These are phyloP conservation scores for Penicillium sumatraense DNA, from an alignment of 2,329 filamentous ascomycete species.

Conservation along the genomic window DNA sequence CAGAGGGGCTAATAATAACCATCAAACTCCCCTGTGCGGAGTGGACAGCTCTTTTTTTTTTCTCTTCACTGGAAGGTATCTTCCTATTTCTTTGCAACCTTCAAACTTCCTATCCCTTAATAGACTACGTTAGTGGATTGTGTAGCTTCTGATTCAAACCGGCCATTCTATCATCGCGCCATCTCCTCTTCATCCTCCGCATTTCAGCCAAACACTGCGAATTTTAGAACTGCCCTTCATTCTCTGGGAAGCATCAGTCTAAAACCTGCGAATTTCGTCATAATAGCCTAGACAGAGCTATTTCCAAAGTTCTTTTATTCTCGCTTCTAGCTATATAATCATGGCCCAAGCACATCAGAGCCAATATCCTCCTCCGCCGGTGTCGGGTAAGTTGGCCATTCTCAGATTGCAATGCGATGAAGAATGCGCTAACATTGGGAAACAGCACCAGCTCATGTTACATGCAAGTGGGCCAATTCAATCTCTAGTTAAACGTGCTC, in stretches of 20 bases:
- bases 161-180: no score
- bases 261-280: no score
- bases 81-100: background rate
- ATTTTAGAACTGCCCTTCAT: no score
- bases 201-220: no score
- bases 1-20: conserved; percentile 17
- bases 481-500: no score
- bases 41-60: conserved; percentile 7
- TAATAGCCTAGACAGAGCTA: no score
- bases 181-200: no score
- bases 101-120: background rate
- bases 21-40: conserved; percentile 13
- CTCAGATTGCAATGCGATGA: background rate
- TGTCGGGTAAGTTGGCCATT: conserved; percentile 18
- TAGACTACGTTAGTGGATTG: no score
- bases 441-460: conserved; percentile 22
- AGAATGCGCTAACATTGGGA: background rate
- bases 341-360: conserved; percentile 7
- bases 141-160: no score
- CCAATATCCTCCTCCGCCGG: conserved; percentile 18
- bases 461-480: conserved; percentile 7
- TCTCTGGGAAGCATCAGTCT: no score
- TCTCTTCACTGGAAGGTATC: background rate
- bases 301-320: no score
- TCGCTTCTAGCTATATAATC: background rate